Evolutionary conservation across 2,329 filamentous ascomycete species (phyloP), one percentile per base, ranked within the genome.

Genomic region (Teratosphaeriaceae sp.): DNA sequence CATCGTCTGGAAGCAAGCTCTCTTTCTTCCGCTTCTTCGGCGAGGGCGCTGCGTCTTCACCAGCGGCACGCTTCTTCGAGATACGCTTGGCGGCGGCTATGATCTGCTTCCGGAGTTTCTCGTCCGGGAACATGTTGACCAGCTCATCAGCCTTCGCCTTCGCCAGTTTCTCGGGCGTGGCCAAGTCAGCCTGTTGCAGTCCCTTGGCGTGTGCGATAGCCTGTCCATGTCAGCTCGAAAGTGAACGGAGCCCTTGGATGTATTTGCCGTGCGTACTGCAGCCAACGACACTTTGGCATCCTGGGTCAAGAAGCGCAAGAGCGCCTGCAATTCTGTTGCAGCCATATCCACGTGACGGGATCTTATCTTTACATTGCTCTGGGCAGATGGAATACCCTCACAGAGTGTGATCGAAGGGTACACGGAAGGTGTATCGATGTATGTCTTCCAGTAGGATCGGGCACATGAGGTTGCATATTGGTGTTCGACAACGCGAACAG

Each of bases 301-400:
- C 59, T 77, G 71, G 1, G 73, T 73, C 19, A 80, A 62, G 49
- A 81, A 80, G 11, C 76, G 73, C 24, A 80, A 63, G 12, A 80
- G 58, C 12, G 61, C 52, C 55, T 61, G 58, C 15, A 60, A 43
- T 5, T 55, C 46, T 8, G 31, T 47, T n/a, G 56, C 53, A 18
- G 31, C 31, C 31, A 34, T 34, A 5, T n/a, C n/a, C n/a, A n/a
- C n/a, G n/a, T n/a, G n/a, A n/a, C n/a, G n/a, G n/a, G n/a, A n/a
- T n/a, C 19, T 46, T 50, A 50, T 53, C 53, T 2, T 21, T 15
- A 27, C 26, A n/a, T 27, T 27, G 26, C 8, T 27, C n/a, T n/a
- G 8, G 26, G 26, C 26, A 27, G 8, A n/a, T n/a, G n/a, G n/a
- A n/a, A n/a, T n/a, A n/a, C n/a, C n/a, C n/a, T n/a, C n/a, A n/a